Conservation (phyloP, 2,329 filamentous ascomycete genomes). For the Fusarium chuoi region DNA sequence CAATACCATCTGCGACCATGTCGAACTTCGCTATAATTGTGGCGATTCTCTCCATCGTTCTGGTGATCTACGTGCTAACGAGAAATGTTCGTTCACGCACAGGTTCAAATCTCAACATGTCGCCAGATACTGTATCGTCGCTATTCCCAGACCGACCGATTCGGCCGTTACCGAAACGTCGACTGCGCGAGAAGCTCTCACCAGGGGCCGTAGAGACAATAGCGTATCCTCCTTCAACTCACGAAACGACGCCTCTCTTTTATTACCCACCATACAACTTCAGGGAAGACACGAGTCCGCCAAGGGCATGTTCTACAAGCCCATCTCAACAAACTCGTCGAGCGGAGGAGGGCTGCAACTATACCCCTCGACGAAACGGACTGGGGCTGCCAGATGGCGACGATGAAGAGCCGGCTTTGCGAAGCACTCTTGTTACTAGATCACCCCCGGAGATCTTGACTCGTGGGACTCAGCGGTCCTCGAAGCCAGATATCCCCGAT, state of each 20-base stretch:
- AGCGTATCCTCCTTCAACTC: slow-evolving; percentile 81
- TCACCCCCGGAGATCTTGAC: slow-evolving; percentile 59
- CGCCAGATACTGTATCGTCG: slow-evolving; percentile 80
- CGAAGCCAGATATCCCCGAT: slow-evolving; percentile 58
- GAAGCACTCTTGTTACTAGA: slow-evolving; percentile 56
- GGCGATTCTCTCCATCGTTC: slow-evolving; percentile 16
- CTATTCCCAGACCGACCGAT: slow-evolving; percentile 92
- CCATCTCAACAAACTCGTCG: slow-evolving; percentile 38
- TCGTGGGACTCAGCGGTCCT: slow-evolving; percentile 55
- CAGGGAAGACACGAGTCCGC: slow-evolving; percentile 56
- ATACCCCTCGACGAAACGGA: slow-evolving; percentile 44
- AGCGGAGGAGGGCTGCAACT: slow-evolving; percentile 39
- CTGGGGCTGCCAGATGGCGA: slow-evolving; percentile 68
- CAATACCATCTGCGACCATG: slow-evolving; percentile 20
- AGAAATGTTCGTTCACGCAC: slow-evolving; percentile 29
- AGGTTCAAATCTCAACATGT: slow-evolving; percentile 66
- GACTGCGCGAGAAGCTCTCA: slow-evolving; percentile 86
- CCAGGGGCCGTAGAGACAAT: slow-evolving; percentile 86
- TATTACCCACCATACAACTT: slow-evolving; percentile 65
- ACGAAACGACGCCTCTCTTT: slow-evolving; percentile 78
- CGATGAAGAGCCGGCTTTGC: slow-evolving; percentile 62
- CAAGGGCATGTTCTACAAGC: slow-evolving; percentile 33
- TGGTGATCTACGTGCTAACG: slow-evolving; percentile 46
- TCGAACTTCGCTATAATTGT: slow-evolving; percentile 21
- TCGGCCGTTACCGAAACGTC: slow-evolving; percentile 88